Evolutionary conservation across 2,329 filamentous ascomycete genomes (phyloP).

Genomic region (Colletotrichum aenigma): DNA sequence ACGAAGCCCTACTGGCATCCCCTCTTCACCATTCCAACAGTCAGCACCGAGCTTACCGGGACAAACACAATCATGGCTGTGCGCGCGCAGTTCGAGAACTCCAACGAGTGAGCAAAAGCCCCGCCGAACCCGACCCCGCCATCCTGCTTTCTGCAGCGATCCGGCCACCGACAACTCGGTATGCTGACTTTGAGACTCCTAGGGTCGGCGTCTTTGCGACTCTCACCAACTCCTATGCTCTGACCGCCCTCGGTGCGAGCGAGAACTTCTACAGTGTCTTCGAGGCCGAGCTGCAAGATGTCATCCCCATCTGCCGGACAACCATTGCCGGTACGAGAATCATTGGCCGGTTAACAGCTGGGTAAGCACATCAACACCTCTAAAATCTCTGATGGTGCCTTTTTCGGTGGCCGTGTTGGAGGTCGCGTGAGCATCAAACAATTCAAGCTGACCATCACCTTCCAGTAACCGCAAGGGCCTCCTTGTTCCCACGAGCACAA

Average conservation of each 20-base stretch:
- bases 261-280: constrained; percentile 99
- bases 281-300: constrained; percentile 95
- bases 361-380: constrained; percentile 52
- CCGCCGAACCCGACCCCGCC: constrained; percentile 27
- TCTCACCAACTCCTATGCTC: constrained; percentile 95
- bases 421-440: background rate
- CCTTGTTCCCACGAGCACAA: constrained; percentile 92
- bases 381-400: background rate
- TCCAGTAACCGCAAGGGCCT: constrained; percentile 91
- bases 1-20: background rate
- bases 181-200: constrained; percentile 25
- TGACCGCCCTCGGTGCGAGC: constrained; percentile 92
- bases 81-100: constrained; percentile 84
- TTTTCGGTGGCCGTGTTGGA: background rate
- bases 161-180: background rate
- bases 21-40: background rate
- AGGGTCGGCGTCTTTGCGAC: constrained; percentile 97
- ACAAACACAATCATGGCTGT: constrained; percentile 60
- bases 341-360: constrained; percentile 92
- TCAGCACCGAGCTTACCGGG: background rate
- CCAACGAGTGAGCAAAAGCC: constrained; percentile 73
- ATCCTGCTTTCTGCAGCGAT: constrained; percentile 2
- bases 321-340: constrained; percentile 97
- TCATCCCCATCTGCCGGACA: constrained; percentile 95
- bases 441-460: constrained; percentile 9